Conservation (phyloP, 2,329 filamentous ascomycete species). For the Fusarium sp. region DNA sequence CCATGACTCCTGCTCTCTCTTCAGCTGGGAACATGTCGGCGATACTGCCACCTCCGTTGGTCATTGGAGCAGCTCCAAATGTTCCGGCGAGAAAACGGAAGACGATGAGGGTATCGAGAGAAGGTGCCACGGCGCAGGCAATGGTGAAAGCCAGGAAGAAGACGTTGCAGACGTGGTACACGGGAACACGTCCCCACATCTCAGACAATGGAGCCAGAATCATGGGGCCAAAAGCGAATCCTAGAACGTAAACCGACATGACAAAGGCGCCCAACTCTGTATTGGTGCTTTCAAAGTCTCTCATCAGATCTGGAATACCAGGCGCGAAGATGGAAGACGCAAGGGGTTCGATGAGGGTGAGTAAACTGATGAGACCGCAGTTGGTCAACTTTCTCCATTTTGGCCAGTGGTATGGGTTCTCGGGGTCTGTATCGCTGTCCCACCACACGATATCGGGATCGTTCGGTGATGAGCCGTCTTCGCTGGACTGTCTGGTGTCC, state of each 20-base stretch:
- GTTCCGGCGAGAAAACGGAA: conserved; percentile 66
- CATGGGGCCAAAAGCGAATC: conserved; percentile 62
- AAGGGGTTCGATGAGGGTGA: conserved; percentile 58
- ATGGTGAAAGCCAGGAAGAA: conserved; percentile 54
- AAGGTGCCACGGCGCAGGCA: conserved; percentile 53
- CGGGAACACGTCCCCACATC: conserved; percentile 57
- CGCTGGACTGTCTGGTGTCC: not conserved
- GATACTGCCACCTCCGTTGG: conserved; percentile 65
- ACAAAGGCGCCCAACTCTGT: conserved; percentile 46
- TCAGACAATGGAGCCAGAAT: conserved; percentile 64
- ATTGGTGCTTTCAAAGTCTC: conserved; percentile 59
- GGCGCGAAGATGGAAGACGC: conserved; percentile 71
- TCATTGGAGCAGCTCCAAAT: conserved; percentile 65
- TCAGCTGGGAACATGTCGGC: conserved; percentile 50
- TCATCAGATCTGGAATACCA: conserved; percentile 68
- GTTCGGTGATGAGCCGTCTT: not conserved
- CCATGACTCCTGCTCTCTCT: conserved; percentile 58
- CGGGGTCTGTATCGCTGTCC: conserved; percentile 65
- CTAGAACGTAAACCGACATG: conserved; percentile 62
- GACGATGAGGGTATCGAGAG: conserved; percentile 55
- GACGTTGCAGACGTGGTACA: conserved; percentile 58
- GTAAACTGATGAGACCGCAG: conserved; percentile 43
- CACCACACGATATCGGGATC: conserved; percentile 64
- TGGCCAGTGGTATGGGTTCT: conserved; percentile 76
- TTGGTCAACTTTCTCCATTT: conserved; percentile 55